Conservation (phyloP, 352 stramenopile genomes). For the Phytophthora nicotianae region DNA sequence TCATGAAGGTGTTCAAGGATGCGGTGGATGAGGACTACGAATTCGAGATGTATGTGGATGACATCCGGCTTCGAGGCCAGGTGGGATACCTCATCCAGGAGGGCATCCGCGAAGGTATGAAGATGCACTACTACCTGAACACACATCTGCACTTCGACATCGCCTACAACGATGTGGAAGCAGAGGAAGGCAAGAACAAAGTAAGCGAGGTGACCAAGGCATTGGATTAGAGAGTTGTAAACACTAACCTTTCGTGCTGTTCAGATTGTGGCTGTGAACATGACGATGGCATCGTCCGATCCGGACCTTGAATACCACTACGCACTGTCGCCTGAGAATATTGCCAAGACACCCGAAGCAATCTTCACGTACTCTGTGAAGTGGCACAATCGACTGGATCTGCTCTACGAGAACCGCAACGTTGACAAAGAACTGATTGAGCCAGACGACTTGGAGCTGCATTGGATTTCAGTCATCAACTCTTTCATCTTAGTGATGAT, state of each 20-base stretch:
- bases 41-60: constrained; percentile 99
- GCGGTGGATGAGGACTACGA: constrained; percentile 98
- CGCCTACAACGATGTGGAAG: constrained; percentile 89
- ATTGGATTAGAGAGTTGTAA: not conserved
- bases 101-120: constrained; percentile 53
- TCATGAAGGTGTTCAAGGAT: constrained; percentile 92
- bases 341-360: constrained; percentile 47
- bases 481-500: constrained; percentile 98
- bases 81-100: constrained; percentile 90
- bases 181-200: constrained; percentile 86
- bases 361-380: constrained; percentile 97
- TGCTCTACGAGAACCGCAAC: constrained; percentile 92
- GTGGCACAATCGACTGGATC: constrained; percentile 90
- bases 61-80: constrained; percentile 96
- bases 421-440: constrained; percentile 56
- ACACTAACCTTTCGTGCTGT: constrained; percentile 4
- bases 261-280: constrained; percentile 73
- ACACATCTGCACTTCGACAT: constrained; percentile 97
- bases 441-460: constrained; percentile 87
- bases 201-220: constrained; percentile 27
- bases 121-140: constrained; percentile 92
- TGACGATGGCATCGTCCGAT: constrained; percentile 65
- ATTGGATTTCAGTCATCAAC: constrained; percentile 99
- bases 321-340: constrained; percentile 51
- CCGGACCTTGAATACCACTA: constrained; percentile 67